Evolutionary conservation across 1,284 basidiomycete species (phyloP).

Genomic region (Ustilago trichophora): DNA sequence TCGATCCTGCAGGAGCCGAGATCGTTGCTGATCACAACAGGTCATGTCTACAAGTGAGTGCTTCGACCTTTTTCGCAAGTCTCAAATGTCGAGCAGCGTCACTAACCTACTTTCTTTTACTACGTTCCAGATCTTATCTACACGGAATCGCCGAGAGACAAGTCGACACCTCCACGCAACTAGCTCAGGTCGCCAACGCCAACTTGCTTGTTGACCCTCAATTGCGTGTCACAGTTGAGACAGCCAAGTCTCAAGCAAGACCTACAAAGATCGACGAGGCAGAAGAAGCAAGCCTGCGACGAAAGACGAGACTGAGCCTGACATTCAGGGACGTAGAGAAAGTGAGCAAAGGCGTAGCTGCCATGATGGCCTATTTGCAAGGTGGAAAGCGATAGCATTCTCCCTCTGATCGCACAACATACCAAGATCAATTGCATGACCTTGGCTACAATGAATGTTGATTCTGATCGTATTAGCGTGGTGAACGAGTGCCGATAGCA

Average conservation of each 20-base stretch:
- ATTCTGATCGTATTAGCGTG: no score
- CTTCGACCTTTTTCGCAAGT: no score
- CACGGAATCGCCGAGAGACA: slow-evolving; percentile 70
- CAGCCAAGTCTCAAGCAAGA: slow-evolving; percentile 27
- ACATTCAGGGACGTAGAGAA: slow-evolving; percentile 81
- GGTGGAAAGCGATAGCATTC: slow-evolving; percentile 20
- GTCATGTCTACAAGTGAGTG: slow-evolving; percentile 55
- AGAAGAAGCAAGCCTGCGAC: slow-evolving; percentile 67
- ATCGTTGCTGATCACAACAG: slow-evolving; percentile 60
- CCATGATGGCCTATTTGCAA: slow-evolving; percentile 44
- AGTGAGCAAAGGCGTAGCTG: slow-evolving; percentile 56
- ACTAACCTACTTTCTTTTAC: neutral
- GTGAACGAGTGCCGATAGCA: slow-evolving; percentile 22
- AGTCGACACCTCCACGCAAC: slow-evolving; percentile 50
- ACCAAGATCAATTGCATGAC: no score
- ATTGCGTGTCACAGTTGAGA: slow-evolving; percentile 14
- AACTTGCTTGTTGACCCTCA: slow-evolving; percentile 25
- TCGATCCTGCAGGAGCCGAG: slow-evolving; percentile 62
- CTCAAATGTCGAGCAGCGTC: no score
- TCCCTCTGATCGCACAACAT: no score
- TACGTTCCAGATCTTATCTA: slow-evolving; percentile 51
- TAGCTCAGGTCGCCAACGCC: slow-evolving; percentile 47
- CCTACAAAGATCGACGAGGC: slow-evolving; percentile 67
- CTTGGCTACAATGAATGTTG: no score
- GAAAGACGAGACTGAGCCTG: slow-evolving; percentile 78